Evolutionary conservation across 768 basidiomycete species (phyloP).

Genomic region (Suillus variegatus): DNA sequence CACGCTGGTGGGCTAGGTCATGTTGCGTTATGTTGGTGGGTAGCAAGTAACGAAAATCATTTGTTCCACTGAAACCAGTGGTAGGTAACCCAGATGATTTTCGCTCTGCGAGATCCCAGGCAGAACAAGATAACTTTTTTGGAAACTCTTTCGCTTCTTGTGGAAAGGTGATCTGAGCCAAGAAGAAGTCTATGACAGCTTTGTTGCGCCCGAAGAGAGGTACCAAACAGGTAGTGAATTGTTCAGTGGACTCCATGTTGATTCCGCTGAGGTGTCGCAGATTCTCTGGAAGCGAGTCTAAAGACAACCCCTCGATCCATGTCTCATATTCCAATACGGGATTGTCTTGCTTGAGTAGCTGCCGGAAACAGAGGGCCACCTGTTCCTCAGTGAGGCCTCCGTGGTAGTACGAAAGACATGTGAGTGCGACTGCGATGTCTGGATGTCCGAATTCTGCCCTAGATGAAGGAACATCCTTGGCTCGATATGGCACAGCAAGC

Average conservation of each 20-base stretch:
- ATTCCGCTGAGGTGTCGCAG: constrained; percentile 39
- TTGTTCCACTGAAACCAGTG: constrained; percentile 59
- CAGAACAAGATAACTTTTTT: constrained; percentile 45
- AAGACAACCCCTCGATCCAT: constrained; percentile 33
- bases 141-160: constrained; percentile 50
- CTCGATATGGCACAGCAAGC: constrained; percentile 54
- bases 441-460: constrained; percentile 56
- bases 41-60: constrained; percentile 41
- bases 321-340: constrained; percentile 41
- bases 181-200: constrained; percentile 46
- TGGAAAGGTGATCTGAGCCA: constrained; percentile 49
- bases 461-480: constrained; percentile 48
- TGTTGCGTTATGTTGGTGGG: constrained; percentile 19
- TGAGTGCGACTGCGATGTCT: constrained; percentile 46
- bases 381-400: constrained; percentile 42
- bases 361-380: constrained; percentile 37
- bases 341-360: constrained; percentile 42
- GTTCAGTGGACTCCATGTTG: constrained; percentile 42
- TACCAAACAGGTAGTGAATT: constrained; percentile 28
- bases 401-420: constrained; percentile 52
- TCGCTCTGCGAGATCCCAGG: constrained; percentile 52
- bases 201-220: constrained; percentile 39
- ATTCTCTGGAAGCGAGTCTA: constrained; percentile 19
- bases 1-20: constrained; percentile 39
- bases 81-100: constrained; percentile 31